A percentile compares a stretch with the other conserved stretches of the same genome.
Conservation (phyloP, 2,329 filamentous ascomycete species). For the Aspergillus persii region DNA sequence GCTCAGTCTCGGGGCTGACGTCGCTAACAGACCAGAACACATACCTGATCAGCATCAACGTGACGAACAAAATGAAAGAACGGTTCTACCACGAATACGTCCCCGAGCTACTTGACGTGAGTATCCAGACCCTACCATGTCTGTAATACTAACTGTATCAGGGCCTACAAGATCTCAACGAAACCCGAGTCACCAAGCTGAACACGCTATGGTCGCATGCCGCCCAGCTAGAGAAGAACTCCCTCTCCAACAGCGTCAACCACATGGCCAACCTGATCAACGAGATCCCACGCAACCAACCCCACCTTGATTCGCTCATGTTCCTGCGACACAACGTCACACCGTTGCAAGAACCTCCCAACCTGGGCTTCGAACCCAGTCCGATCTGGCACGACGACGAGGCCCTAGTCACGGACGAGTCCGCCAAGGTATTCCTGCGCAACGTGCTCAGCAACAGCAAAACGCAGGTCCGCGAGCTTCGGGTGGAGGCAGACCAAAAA, state of each 20-base stretch:
- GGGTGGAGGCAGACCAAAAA: slow-evolving; percentile 81
- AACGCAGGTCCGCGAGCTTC: slow-evolving; percentile 72
- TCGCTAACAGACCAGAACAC: slow-evolving; percentile 62
- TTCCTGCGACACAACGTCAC: slow-evolving; percentile 89
- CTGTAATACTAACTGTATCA: slow-evolving; percentile 14
- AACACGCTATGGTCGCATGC: slow-evolving; percentile 85
- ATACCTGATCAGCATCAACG: slow-evolving; percentile 94
- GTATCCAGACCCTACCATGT: slow-evolving; percentile 15
- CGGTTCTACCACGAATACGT: slow-evolving; percentile 97
- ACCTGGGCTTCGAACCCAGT: slow-evolving; percentile 88
- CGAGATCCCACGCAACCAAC: slow-evolving; percentile 85
- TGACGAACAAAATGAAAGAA: slow-evolving; percentile 96
- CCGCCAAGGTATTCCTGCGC: slow-evolving; percentile 83
- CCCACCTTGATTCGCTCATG: slow-evolving; percentile 93
- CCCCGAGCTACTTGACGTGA: slow-evolving; percentile 85
- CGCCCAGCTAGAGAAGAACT: slow-evolving; percentile 73
- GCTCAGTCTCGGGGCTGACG: too few relatives aligned
- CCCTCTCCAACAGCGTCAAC: slow-evolving; percentile 69
- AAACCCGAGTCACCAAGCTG: slow-evolving; percentile 79
- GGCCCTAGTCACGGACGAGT: slow-evolving; percentile 79
- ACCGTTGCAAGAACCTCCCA: slow-evolving; percentile 75
- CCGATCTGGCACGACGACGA: slow-evolving; percentile 97
- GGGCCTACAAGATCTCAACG: slow-evolving; percentile 84
- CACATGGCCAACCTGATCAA: slow-evolving; percentile 69
- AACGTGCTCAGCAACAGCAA: slow-evolving; percentile 94